Percentiles rank a stretch among this genome's conserved stretches.
phyloP scores from a whole-genome alignment of 2,329 filamentous ascomycete genomes.

The Neocatenulostroma microsporum region DNA sequence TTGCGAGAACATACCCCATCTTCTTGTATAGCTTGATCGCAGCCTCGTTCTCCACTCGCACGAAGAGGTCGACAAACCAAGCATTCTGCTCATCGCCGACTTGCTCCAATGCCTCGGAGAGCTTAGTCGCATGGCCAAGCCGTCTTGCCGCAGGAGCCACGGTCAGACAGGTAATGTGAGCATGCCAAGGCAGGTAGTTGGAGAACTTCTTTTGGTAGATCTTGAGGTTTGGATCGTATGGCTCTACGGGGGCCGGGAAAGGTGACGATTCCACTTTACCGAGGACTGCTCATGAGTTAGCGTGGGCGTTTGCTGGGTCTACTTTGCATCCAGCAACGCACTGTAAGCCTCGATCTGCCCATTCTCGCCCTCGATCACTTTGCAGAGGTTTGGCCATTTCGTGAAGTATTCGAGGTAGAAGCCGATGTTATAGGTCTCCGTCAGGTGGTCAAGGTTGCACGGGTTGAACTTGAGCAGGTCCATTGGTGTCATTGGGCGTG shows the following conservation, averaged over 20 bases:
- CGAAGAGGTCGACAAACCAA: constrained; percentile 95
- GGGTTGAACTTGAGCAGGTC: constrained; percentile 87
- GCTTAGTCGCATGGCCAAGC: constrained; percentile 74
- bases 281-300: constrained; percentile 71
- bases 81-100: constrained; percentile 73
- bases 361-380: constrained; percentile 75
- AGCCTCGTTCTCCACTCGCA: constrained; percentile 76
- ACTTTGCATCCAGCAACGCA: constrained; percentile 39
- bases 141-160: constrained; percentile 80
- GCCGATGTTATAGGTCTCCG: constrained; percentile 92
- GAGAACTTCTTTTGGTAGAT: constrained; percentile 35
- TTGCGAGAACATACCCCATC: constrained; percentile 57
- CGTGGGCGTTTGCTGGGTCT: not conserved
- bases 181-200: constrained; percentile 97
- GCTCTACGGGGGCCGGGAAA: constrained; percentile 66
- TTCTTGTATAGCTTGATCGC: constrained; percentile 84
- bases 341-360: constrained; percentile 94
- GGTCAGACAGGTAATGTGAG: constrained; percentile 92
- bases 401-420: constrained; percentile 97
- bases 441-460: constrained; percentile 91
- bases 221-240: constrained; percentile 52
- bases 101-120: constrained; percentile 74
- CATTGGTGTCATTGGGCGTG: constrained; percentile 73
- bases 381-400: constrained; percentile 91
- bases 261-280: constrained; percentile 79